phyloP scores from a whole-genome alignment of 352 stramenopile genomes.

The Globisporangium recalcitrans region DNA sequence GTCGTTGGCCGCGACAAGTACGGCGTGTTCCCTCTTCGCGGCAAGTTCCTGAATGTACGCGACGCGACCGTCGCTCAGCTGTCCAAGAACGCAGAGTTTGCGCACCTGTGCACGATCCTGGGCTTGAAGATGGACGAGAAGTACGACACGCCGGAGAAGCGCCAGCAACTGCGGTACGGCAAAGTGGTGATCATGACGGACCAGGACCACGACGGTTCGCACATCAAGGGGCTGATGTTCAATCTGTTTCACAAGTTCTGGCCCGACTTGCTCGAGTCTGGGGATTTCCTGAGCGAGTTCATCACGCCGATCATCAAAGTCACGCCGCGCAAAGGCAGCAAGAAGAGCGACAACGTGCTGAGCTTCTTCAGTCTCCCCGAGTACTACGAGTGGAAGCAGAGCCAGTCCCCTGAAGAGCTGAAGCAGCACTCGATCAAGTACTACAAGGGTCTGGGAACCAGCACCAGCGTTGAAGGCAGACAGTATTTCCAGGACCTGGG shows the following conservation, averaged over 20 bases:
- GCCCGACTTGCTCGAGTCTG: conserved; percentile 93
- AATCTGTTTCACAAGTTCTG: conserved; percentile 99
- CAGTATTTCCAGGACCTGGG: conserved; percentile 98
- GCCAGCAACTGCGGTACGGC: conserved; percentile 94
- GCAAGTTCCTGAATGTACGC: conserved; percentile 92
- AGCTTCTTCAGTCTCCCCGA: conserved; percentile 97
- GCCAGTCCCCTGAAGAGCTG: conserved; percentile 30
- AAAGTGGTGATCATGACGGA: conserved; percentile 99
- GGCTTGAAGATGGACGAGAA: conserved; percentile 94
- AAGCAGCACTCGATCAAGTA: conserved; percentile 98
- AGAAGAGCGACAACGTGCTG: conserved; percentile 47
- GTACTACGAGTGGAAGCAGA: conserved; percentile 94
- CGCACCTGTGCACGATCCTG: conserved; percentile 96
- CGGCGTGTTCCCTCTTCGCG: conserved; percentile 98
- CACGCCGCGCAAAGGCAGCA: conserved; percentile 45
- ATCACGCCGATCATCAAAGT: conserved; percentile 99
- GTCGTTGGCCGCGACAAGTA: conserved; percentile 98
- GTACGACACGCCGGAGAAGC: conserved; percentile 92
- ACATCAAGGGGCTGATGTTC: conserved; percentile 99
- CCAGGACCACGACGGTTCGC: conserved; percentile 98
- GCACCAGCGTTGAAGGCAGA: conserved; percentile 94
- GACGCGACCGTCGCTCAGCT: conserved; percentile 83
- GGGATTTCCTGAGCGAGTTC: conserved; percentile 97
- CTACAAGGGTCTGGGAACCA: conserved; percentile 99
- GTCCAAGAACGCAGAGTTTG: conserved; percentile 92